Evolutionary conservation across 805 yeast species (phyloP), one percentile per base, ranked within the genome.

Genomic region (Yarrowia sp.): DNA sequence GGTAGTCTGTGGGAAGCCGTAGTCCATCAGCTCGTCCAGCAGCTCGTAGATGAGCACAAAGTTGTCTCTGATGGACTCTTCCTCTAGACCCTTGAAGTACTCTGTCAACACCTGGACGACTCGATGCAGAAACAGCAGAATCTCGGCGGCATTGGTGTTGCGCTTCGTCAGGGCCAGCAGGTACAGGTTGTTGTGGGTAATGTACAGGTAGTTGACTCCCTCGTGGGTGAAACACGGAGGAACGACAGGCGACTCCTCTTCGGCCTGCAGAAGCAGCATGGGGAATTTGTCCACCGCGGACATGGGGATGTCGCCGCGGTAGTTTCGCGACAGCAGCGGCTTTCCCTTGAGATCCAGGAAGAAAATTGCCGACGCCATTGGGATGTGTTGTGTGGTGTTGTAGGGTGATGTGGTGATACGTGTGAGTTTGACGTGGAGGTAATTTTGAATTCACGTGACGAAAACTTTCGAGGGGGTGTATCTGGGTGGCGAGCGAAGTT

Each of bases 1-100:
- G 0, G 97, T 89, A 62, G 88, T 79, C 75, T 92, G 97, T 1
- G 91, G 85, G n/a, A 88, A 76, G 9, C 97, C 97, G 74, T 83
- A 88, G 74, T 92, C 97, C 84, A 90, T 82, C 80, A 91, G 88
- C 72, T 91, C 97, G 72, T 91, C 97, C 48, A 91, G 75, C n/a
- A 91, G 76, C 73, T 92, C 97, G 74, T 87, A 88, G 8, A 91
- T 82, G 56, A 91, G 78, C 35, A 86, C 85, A 68, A 84, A 82
- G 74, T 91, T 91, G 74, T 91, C 96, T 22, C 83, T 76, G 1
- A 90, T 82, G 17, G 84, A 70, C 64, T 87, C 92, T 63, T 81
- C 81, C 69, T 83, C 83, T 43, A 88, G 74, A 21, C 68, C 73
- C 67, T 76, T 76, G 68, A 83, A 81, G 68, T 84, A 85, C 52